Evolutionary conservation across 2,329 filamentous ascomycete genomes (phyloP).

Genomic region (Fusarium buxicola): DNA sequence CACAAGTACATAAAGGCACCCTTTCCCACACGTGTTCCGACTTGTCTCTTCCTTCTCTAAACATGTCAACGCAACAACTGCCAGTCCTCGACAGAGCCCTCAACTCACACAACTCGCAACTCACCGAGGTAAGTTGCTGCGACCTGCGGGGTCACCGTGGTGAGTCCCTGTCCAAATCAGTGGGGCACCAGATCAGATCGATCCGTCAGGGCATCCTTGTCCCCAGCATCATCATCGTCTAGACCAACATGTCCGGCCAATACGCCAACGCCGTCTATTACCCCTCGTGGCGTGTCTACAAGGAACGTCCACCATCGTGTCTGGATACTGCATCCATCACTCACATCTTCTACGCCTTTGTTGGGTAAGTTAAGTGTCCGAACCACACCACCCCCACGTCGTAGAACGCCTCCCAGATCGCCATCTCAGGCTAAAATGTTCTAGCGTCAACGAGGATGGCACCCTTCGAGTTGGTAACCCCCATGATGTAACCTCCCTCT

Average conservation of each 20-base stretch:
- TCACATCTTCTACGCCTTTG: constrained; percentile 74
- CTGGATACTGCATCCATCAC: constrained; percentile 68
- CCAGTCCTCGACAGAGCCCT: not conserved
- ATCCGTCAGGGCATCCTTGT: not conserved
- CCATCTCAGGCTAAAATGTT: constrained; percentile 17
- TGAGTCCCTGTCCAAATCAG: constrained; percentile 14
- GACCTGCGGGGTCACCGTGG: constrained; percentile 16
- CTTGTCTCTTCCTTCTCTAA: not conserved
- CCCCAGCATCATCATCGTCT: not conserved
- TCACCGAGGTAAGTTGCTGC: constrained; percentile 15
- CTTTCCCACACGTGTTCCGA: not conserved
- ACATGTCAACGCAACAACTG: not conserved
- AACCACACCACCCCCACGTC: not conserved
- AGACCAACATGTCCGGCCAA: constrained; percentile 22
- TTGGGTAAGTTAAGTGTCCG: constrained; percentile 52
- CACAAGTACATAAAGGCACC: not conserved
- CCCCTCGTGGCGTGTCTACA: constrained; percentile 73
- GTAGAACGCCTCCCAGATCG: not conserved
- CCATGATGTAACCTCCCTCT: not conserved
- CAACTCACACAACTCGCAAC: constrained; percentile 3
- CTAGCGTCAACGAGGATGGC: constrained; percentile 51
- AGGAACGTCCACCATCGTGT: constrained; percentile 68
- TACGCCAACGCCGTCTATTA: constrained; percentile 66
- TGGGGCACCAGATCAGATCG: constrained; percentile 17
- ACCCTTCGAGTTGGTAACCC: constrained; percentile 54